Base-by-base conservation (phyloP, 768 basidiomycete genomes). In the Tylopilus balloui region DNA sequence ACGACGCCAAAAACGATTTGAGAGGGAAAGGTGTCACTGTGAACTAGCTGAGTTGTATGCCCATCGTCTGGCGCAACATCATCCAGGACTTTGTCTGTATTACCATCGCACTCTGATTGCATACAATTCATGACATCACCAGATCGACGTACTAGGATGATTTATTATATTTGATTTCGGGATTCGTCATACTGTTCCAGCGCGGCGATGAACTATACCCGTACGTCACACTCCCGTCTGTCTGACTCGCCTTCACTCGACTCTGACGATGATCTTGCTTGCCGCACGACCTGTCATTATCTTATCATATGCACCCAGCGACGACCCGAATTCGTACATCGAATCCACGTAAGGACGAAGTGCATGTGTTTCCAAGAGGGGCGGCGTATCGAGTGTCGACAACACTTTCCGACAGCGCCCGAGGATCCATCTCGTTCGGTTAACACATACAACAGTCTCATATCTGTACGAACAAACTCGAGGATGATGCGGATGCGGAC, bases 221-320 rank as follows among this genome's bases (percentile, higher is more conserved):
- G n/a, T n/a, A n/a, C n/a, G n/a, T n/a, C n/a, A n/a, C n/a, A n/a
- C n/a, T n/a, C n/a, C n/a, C n/a, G n/a, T n/a, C n/a, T n/a, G n/a
- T n/a, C n/a, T n/a, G n/a, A n/a, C n/a, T n/a, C n/a, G n/a, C n/a
- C n/a, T n/a, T 39, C 50, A 64, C 17, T 72, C 67, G 6, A 83
- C 65, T 52, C 73, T 78, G 20, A 88, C 74, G 3, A 87, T 72
- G 3, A 89, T 74, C 61, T 88, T 88, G 0, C 88, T 87, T 4
- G 71, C 76, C 1, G 83, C 79, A 17, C 77, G 71, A 5, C 70
- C 64, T 1, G 77, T 74, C 74, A 81, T 69, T 8, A 84, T 60
- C 43, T 74, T 71, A 12, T 83, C 81, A 58, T 84, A 90, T 0
- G 86, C 88, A 48, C 77, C 67, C 45, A 77, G 61, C 2, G 65